Evolutionary conservation across 257 asterid genomes (phyloP).

Genomic region (Penstemon barbatus): DNA sequence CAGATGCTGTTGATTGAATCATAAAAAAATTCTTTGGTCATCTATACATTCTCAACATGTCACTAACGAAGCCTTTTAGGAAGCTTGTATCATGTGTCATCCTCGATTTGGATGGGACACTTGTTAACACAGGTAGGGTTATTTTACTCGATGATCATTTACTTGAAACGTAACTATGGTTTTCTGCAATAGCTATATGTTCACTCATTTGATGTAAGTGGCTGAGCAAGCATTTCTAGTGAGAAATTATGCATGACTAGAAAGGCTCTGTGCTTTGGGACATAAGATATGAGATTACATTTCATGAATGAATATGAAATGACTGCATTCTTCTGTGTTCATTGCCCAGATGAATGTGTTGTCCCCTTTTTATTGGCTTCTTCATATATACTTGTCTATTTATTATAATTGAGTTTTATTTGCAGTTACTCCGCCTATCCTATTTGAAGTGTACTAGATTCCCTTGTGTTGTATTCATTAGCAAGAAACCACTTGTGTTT

Average conservation of each 20-base stretch:
- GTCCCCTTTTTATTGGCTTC: background rate
- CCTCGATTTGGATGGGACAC: slow-evolving; percentile 94
- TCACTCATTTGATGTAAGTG: slow-evolving; percentile 14
- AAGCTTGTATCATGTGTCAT: slow-evolving; percentile 73
- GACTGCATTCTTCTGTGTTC: slow-evolving; percentile 1
- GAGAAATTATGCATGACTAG: background rate
- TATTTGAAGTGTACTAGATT: too few species aligned
- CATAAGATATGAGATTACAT: background rate
- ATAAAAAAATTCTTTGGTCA: slow-evolving; percentile 8
- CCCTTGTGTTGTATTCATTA: too few species aligned
- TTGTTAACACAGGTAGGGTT: slow-evolving; percentile 75
- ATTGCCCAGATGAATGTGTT: background rate
- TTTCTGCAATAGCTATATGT: slow-evolving; percentile 17
- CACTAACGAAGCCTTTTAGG: slow-evolving; percentile 49
- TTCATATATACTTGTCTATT: background rate
- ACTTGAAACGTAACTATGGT: background rate
- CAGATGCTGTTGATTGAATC: slow-evolving; percentile 24
- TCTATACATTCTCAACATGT: slow-evolving; percentile 19
- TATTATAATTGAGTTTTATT: background rate
- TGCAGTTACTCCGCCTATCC: too few species aligned
- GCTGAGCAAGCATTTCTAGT: background rate
- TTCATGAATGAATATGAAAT: slow-evolving; percentile 12
- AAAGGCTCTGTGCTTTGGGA: slow-evolving; percentile 2
- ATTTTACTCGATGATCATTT: background rate
- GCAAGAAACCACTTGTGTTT: background rate